Base-by-base conservation (phyloP, 768 basidiomycete genomes). In the Rhodotorula taiwanensis region DNA sequence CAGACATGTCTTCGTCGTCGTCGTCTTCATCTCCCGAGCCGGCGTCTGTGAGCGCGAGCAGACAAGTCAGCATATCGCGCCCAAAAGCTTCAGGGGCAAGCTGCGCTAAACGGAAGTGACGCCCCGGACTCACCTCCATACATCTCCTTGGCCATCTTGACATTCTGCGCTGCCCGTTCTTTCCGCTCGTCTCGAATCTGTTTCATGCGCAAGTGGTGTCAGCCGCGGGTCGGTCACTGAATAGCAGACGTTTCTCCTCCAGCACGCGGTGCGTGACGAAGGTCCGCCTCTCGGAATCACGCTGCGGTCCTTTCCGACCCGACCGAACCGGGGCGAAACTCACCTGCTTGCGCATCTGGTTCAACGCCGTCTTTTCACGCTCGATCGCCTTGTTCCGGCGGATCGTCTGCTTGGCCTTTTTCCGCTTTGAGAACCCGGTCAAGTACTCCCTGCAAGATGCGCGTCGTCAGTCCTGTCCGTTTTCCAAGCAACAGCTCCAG, bases 361-460 rank as follows among this genome's bases (percentile, higher is more conserved):
- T 41, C 43, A 57, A 14, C 31, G 64, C 67, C 20, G 64, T 59
- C 52, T 50, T 60, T 36, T 69, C 67, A 27, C 67, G 55, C 56
- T 55, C 52, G 42, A 69, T 64, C 4, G 67, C 67, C 43, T 57
- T 45, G 30, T 63, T 64, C 25, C 60, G 34, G 43, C 44, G 56
- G 30, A 53, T 60, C 21, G 55, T 44, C 59, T 69, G 59, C 34
- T 64, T 57, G 14, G 62, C 62, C 62, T 69, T 64, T 34, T 69
- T 69, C 23, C 67, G 56, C 53, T 69, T 69, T 42, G 44, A 50
- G 52, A 69, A 69, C 1, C 67, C 67, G 2, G 67, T 69, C 36
- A 69, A 18, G 52, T 61, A 69, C 36, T 69, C 67, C 33, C 67
- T 69, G 59, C 25, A 14, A 15, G 30, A 0, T 9, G 10, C 30